Conservation (phyloP, 2,329 filamentous ascomycete genomes). For the Hortaea werneckii region DNA sequence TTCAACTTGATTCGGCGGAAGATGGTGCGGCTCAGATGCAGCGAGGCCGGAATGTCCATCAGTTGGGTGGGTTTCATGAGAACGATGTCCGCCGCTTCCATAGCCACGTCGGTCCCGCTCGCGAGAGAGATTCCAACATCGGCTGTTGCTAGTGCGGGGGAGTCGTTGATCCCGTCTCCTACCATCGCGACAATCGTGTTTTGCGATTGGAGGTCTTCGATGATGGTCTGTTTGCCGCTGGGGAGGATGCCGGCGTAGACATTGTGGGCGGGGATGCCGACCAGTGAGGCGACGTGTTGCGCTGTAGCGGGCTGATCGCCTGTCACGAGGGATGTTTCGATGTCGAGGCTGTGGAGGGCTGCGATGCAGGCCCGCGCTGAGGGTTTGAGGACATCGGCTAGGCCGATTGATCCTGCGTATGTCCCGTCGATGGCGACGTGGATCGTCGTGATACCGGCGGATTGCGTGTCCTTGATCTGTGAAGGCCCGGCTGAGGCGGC, state of each 20-base stretch:
- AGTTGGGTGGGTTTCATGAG: slow-evolving; percentile 89
- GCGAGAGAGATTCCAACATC: slow-evolving; percentile 88
- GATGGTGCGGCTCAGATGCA: slow-evolving; percentile 72
- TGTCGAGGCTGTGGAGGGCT: slow-evolving; percentile 73
- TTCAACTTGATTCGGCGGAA: slow-evolving; percentile 92
- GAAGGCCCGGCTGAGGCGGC: slow-evolving; percentile 19
- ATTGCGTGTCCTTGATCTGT: slow-evolving; percentile 27
- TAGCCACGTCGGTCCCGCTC: slow-evolving; percentile 89
- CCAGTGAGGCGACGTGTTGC: slow-evolving; percentile 66
- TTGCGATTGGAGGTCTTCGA: slow-evolving; percentile 59
- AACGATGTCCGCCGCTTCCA: slow-evolving; percentile 93
- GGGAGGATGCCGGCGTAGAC: slow-evolving; percentile 85
- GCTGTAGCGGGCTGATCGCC: slow-evolving; percentile 84
- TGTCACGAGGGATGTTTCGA: slow-evolving; percentile 84
- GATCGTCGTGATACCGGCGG: slow-evolving; percentile 74
- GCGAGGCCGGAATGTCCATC: slow-evolving; percentile 80
- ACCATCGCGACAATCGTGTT: slow-evolving; percentile 90
- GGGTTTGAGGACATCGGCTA: slow-evolving; percentile 85
- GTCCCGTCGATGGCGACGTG: slow-evolving; percentile 76
- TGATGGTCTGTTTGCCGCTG: slow-evolving; percentile 79
- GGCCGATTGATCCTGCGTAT: slow-evolving; percentile 72
- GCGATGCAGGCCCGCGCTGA: slow-evolving; percentile 71
- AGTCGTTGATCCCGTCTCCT: slow-evolving; percentile 97
- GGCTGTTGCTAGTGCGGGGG: slow-evolving; percentile 83
- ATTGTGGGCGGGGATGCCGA: slow-evolving; percentile 66